These are phyloP conservation scores for Medicago ruthenica DNA, from an alignment of 306 rosid genomes.

Conservation along the genomic window DNA sequence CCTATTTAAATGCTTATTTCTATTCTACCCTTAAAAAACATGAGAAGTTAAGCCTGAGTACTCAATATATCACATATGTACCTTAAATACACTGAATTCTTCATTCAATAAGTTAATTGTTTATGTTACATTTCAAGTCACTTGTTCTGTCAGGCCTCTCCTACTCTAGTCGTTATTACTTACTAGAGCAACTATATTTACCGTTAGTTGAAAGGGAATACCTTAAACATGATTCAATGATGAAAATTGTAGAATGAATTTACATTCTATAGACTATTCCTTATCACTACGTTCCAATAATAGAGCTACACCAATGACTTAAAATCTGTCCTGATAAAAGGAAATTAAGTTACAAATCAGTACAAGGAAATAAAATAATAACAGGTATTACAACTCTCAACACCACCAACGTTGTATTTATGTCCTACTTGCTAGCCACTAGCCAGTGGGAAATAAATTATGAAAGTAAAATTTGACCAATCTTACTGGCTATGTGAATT, in stretches of 20 bases:
- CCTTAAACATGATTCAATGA: not conserved
- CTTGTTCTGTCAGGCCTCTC: not conserved
- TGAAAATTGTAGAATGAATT: not conserved
- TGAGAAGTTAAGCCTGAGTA: not conserved
- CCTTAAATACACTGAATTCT: conserved; percentile 1
- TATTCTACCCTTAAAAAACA: not conserved
- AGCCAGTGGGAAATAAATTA: not conserved
- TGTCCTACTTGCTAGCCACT: conserved; percentile 6
- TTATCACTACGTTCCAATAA: not conserved
- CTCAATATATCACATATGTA: not conserved
- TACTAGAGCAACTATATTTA: not conserved
- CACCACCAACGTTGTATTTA: not conserved
- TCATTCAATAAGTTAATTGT: not conserved
- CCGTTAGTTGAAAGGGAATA: not conserved
- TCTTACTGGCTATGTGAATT: not conserved
- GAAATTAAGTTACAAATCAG: not conserved
- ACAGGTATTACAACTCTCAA: not conserved
- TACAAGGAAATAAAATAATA: not conserved
- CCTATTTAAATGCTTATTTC: not conserved
- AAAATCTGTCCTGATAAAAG: not conserved
- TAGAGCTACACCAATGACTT: not conserved
- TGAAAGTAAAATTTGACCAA: not conserved
- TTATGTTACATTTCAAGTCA: not conserved
- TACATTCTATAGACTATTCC: conserved; percentile 1
- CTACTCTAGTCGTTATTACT: not conserved